Evolutionary conservation across 306 rosid genomes (phyloP).

Genomic region (Acacia acuminata): DNA sequence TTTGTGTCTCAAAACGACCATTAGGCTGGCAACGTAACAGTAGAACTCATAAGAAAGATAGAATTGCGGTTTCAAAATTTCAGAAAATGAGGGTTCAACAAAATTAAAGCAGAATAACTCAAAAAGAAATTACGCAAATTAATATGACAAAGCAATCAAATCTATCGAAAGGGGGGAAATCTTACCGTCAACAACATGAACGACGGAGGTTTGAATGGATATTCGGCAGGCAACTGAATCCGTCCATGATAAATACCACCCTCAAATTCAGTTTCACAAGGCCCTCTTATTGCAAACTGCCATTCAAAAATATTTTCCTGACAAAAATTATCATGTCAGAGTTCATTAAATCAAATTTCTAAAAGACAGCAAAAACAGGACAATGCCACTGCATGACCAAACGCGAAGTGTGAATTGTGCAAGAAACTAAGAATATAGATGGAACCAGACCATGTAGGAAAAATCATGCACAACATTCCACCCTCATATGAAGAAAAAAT

Average conservation of each 20-base stretch:
- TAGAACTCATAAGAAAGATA: conserved; percentile 29
- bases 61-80: not conserved
- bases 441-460: not conserved
- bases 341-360: not conserved
- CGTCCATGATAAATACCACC: conserved; percentile 81
- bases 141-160: not conserved
- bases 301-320: conserved; percentile 95
- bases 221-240: conserved; percentile 72
- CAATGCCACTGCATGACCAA: not conserved
- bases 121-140: conserved; percentile 1
- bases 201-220: conserved; percentile 79
- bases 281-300: conserved; percentile 78
- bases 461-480: not conserved
- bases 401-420: not conserved
- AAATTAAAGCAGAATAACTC: not conserved
- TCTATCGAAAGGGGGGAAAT: not conserved
- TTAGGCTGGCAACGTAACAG: conserved; percentile 60
- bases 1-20: conserved; percentile 95
- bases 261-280: conserved; percentile 63
- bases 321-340: conserved; percentile 1
- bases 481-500: not conserved
- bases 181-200: conserved; percentile 78
- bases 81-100: not conserved
- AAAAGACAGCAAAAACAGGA: not conserved
- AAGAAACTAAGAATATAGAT: not conserved